Conservation (phyloP, 2,329 filamentous ascomycete species). For the Hymenotorrendiella dingleyae region DNA sequence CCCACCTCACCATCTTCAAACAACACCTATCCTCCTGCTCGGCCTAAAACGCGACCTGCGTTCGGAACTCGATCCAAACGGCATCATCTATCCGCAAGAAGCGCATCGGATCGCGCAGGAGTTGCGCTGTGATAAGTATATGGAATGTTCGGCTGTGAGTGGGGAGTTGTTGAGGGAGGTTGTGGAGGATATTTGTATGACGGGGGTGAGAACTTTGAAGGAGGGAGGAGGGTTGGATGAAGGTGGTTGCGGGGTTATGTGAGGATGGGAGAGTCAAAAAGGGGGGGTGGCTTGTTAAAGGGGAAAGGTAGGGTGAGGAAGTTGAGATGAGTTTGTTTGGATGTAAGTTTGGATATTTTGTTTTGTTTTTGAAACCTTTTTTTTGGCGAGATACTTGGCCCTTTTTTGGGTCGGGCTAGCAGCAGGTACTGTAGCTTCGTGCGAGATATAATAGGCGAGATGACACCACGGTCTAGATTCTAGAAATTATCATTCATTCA, state of each 20-base stretch:
- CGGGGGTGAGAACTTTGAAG: constrained; percentile 44
- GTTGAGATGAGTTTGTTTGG: too few species aligned
- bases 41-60: constrained; percentile 55
- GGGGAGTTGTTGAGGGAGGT: constrained; percentile 52
- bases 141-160: constrained; percentile 57
- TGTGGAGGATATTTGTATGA: constrained; percentile 56
- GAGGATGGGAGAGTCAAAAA: too few species aligned
- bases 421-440: too few species aligned
- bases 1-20: constrained; percentile 37
- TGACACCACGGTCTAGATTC: too few species aligned
- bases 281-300: too few species aligned
- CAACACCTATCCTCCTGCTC: constrained; percentile 44
- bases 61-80: constrained; percentile 52
- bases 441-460: too few species aligned
- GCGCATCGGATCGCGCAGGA: constrained; percentile 50
- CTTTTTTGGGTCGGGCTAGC: too few species aligned
- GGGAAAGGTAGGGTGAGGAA: too few species aligned
- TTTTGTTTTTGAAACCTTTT: too few species aligned
- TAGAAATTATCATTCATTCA: too few species aligned
- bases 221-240: constrained; percentile 44
- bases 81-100: constrained; percentile 56
- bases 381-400: too few species aligned
- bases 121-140: constrained; percentile 56
- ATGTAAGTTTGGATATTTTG: too few species aligned
- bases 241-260: constrained; percentile 48